These are phyloP conservation scores for Claviceps maximensis DNA, from an alignment of 2,329 filamentous ascomycete genomes.

Conservation along the genomic window DNA sequence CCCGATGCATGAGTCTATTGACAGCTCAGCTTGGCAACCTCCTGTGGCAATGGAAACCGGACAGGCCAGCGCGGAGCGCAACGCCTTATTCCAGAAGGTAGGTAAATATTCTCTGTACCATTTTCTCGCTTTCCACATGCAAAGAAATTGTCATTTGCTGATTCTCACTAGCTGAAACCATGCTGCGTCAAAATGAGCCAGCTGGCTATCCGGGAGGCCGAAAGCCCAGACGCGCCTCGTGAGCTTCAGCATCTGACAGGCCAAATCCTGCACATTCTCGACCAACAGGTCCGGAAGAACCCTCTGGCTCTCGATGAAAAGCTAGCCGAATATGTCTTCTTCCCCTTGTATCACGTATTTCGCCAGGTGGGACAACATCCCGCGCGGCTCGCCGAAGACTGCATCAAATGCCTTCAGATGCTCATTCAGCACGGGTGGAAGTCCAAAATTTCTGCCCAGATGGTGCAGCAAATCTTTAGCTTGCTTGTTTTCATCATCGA, in stretches of 20 bases:
- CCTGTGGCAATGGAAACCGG: conserved; percentile 9
- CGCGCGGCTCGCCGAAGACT: conserved; percentile 58
- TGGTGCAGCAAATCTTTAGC: conserved; percentile 76
- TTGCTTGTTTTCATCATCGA: conserved; percentile 72
- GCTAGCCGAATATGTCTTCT: conserved; percentile 88
- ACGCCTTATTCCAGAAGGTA: conserved; percentile 25
- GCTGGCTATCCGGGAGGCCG: conserved; percentile 35
- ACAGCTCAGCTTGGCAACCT: neutral
- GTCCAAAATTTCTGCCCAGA: conserved; percentile 50
- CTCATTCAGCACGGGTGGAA: conserved; percentile 74
- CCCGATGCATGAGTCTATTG: neutral
- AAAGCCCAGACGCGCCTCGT: conserved; percentile 26
- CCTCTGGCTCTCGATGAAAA: conserved; percentile 55
- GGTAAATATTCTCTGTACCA: conserved; percentile 9
- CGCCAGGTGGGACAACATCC: conserved; percentile 61
- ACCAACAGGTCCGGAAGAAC: conserved; percentile 29
- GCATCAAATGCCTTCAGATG: conserved; percentile 59
- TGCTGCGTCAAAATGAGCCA: conserved; percentile 47
- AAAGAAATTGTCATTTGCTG: neutral
- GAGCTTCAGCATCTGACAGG: conserved; percentile 32
- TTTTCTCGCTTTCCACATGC: neutral
- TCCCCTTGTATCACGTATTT: conserved; percentile 79
- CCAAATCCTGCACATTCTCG: conserved; percentile 33
- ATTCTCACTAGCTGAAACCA: conserved; percentile 43
- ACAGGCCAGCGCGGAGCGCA: conserved; percentile 12